phyloP scores from a whole-genome alignment of 1,284 basidiomycete species.

The Sanguinoderma infundibulare region DNA sequence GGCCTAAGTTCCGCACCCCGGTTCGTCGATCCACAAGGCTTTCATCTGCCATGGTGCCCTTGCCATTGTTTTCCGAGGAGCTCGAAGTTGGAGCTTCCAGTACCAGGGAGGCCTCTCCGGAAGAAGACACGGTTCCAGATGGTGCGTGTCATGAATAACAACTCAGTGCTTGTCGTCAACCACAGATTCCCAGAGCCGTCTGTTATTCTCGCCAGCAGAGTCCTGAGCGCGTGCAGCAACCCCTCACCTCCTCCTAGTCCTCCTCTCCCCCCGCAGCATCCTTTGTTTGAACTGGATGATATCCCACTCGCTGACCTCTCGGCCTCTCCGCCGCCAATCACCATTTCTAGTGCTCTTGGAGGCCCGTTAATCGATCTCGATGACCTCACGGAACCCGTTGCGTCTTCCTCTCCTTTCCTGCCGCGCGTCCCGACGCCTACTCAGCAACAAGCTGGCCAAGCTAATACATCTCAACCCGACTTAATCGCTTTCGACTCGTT shows the following conservation, averaged over 20 bases:
- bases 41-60: slow-evolving; percentile 39
- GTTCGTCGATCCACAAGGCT: slow-evolving; percentile 58
- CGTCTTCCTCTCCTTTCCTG: slow-evolving; percentile 4
- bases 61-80: slow-evolving; percentile 36
- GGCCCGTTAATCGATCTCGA: slow-evolving; percentile 12
- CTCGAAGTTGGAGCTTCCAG: slow-evolving; percentile 24
- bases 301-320: slow-evolving; percentile 12
- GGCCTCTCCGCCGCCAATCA: background rate
- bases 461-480: slow-evolving; percentile 31
- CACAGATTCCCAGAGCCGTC: slow-evolving; percentile 55
- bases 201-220: slow-evolving; percentile 62
- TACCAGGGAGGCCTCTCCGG: slow-evolving; percentile 26
- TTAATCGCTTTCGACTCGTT: slow-evolving; percentile 49
- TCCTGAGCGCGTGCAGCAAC: slow-evolving; percentile 71
- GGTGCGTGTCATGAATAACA: slow-evolving; percentile 30
- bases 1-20: slow-evolving; percentile 39
- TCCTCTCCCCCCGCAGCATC: slow-evolving; percentile 9
- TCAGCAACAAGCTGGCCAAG: background rate
- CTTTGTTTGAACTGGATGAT: slow-evolving; percentile 2
- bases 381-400: slow-evolving; percentile 3
- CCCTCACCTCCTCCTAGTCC: slow-evolving; percentile 71
- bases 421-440: slow-evolving; percentile 5
- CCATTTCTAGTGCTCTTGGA: background rate
- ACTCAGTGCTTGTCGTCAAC: background rate
- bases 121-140: slow-evolving; percentile 32